Evolutionary conservation across 345 rosid species (phyloP), one percentile per base, ranked within the genome.

Genomic region (Corchorus capsularis): DNA sequence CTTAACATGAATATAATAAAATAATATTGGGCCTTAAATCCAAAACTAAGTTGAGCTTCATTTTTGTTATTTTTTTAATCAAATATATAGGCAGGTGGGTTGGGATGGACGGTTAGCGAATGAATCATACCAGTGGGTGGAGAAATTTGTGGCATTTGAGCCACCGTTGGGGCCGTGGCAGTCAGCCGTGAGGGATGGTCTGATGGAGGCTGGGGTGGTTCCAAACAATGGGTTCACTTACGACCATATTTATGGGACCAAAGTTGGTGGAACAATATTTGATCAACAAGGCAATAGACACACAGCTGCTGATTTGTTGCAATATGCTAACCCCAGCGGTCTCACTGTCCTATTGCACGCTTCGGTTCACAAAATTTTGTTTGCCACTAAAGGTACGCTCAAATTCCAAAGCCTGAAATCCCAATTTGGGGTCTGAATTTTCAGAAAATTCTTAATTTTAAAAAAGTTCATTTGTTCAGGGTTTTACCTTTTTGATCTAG

Each of bases 201-300:
- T 93, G 56, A 13, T 88, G 7, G 94, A 91, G 74, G 83, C 41
- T 8, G 94, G 97, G 27, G 85, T 93, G 54, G 1, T 70, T 63
- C 97, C 97, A 8, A 76, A 88, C 83, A 93, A 88, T 63, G 95
- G 92, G 0, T 93, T 90, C 83, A 91, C 90, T 4, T 93, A 75
- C 64, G 93, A 91, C 35, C 94, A 93, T 79, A 35, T 88, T 17
- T 74, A 78, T 43, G 96, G 97, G 49, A 92, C 97, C 2, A 92
- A 92, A 80, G 74, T 91, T 27, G 97, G 95, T 19, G 92, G 97
- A 16, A 81, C 95, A 37, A 91, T 91, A 22, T 92, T 89, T 78
- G 95, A 89, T 53, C 74, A 52, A 19, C 32, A 83, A 9, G 97
- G 97, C 19, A 77, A 84, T 6, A 76, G 95, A 63, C 97, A 90